A percentile compares a stretch with the other conserved stretches of the same genome.
Evolutionary conservation across 2,329 filamentous ascomycete genomes (phyloP).

Genomic region (Dryadomyces sulphureus): DNA sequence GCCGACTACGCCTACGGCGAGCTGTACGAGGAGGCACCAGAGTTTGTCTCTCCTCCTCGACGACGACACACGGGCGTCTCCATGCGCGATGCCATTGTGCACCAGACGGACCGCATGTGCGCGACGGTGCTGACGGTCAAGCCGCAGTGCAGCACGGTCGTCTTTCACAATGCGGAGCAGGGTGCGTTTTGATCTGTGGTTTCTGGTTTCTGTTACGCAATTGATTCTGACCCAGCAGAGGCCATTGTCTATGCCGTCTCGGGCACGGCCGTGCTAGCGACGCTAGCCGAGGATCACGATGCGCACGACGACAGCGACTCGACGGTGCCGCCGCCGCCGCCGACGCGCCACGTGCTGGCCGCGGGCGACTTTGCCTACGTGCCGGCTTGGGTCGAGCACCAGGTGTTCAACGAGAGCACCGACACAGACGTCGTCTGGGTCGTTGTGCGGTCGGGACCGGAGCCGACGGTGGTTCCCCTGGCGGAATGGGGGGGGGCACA

Average conservation of each 20-base stretch:
- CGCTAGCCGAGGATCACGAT: constrained; percentile 28
- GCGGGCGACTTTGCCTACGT: constrained; percentile 57
- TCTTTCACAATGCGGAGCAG: constrained; percentile 59
- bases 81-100: constrained; percentile 38
- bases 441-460: constrained; percentile 45
- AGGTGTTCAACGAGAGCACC: constrained; percentile 51
- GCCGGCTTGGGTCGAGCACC: constrained; percentile 56
- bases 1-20: not conserved
- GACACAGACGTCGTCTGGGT: constrained; percentile 44
- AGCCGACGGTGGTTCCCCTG: constrained; percentile 47
- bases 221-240: constrained; percentile 27
- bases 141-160: constrained; percentile 43
- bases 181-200: constrained; percentile 22
- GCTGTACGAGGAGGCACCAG: not conserved
- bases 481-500: constrained; percentile 44
- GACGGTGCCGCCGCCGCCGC: constrained; percentile 20
- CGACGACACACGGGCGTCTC: constrained; percentile 6
- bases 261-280: constrained; percentile 46
- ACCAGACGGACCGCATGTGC: constrained; percentile 50
- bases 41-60: not conserved
- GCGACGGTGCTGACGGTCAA: constrained; percentile 53
- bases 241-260: constrained; percentile 52
- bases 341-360: constrained; percentile 39
- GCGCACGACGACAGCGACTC: constrained; percentile 26
- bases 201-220: not conserved